Evolutionary conservation across 2,329 filamentous ascomycete species (phyloP).

Genomic region (Colletotrichum coccodes): DNA sequence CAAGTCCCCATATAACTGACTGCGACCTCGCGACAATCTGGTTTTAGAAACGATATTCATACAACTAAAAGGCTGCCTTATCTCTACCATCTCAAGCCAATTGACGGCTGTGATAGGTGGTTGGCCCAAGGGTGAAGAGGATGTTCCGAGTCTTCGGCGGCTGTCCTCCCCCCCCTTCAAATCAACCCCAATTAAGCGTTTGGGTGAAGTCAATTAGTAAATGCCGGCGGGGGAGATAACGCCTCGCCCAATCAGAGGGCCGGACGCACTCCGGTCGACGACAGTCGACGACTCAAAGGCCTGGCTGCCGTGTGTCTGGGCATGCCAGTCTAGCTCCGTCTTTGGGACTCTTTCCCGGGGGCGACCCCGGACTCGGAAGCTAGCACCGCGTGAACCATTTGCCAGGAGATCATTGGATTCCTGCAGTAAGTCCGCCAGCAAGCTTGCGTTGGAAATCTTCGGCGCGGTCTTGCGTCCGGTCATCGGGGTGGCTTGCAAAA

Average conservation of each 20-base stretch:
- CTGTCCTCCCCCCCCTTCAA: slow-evolving; percentile 1
- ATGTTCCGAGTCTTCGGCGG: slow-evolving; percentile 2
- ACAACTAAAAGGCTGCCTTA: slow-evolving; percentile 16
- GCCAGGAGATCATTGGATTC: not conserved
- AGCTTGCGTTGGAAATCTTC: not conserved
- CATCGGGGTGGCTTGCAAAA: slow-evolving; percentile 2
- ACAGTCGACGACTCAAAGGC: too few species aligned
- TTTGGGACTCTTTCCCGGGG: not conserved
- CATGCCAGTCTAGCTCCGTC: not conserved
- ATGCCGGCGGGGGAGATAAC: slow-evolving; percentile 30
- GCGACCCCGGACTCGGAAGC: slow-evolving; percentile 27
- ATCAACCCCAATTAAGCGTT: not conserved
- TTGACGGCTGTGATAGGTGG: slow-evolving; percentile 8
- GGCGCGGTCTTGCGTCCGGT: slow-evolving; percentile 5
- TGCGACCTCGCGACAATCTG: slow-evolving; percentile 20
- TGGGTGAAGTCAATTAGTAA: slow-evolving; percentile 27
- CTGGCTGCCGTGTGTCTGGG: not conserved
- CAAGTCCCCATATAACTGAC: slow-evolving; percentile 9
- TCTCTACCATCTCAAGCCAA: not conserved
- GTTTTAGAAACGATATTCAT: slow-evolving; percentile 28
- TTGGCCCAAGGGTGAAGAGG: not conserved
- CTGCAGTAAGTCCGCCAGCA: not conserved
- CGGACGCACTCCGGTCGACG: slow-evolving; percentile 12
- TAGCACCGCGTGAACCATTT: slow-evolving; percentile 17
- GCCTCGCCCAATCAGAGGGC: slow-evolving; percentile 5